A percentile compares a stretch with the other conserved stretches of the same genome.
phyloP scores from a whole-genome alignment of 805 yeast species.

The fission yeast (Schizosaccharomyces pombe) region DNA sequence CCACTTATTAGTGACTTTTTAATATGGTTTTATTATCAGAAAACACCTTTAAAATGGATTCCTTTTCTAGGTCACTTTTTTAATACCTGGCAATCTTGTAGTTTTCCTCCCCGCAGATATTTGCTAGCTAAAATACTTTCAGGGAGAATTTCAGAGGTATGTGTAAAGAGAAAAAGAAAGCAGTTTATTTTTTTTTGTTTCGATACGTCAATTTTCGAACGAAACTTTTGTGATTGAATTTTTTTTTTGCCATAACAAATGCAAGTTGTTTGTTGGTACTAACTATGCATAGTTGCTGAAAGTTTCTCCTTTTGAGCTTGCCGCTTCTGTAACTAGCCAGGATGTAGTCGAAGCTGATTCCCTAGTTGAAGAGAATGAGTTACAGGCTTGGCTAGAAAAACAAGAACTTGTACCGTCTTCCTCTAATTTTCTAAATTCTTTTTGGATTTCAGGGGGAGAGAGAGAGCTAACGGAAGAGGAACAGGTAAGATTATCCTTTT shows the following conservation, averaged over 20 bases:
- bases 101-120: background rate
- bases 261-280: too few species aligned
- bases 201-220: background rate
- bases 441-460: background rate
- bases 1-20: background rate
- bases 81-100: background rate
- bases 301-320: background rate
- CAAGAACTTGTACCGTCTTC: background rate
- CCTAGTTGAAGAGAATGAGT: background rate
- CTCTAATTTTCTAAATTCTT: background rate
- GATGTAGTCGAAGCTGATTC: background rate
- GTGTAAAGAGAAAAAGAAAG: too few species aligned
- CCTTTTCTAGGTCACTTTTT: background rate
- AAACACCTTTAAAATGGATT: background rate
- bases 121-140: background rate
- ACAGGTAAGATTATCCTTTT: background rate
- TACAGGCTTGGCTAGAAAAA: background rate
- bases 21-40: background rate
- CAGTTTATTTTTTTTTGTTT: too few species aligned
- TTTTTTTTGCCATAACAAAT: background rate
- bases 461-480: background rate
- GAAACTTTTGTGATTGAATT: background rate
- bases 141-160: background rate
- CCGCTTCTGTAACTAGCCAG: background rate
- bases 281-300: too few species aligned